A percentile compares a stretch with the other conserved stretches of the same genome.
Conservation (phyloP, 2,329 filamentous ascomycete genomes). For the Xylaria sp. region DNA sequence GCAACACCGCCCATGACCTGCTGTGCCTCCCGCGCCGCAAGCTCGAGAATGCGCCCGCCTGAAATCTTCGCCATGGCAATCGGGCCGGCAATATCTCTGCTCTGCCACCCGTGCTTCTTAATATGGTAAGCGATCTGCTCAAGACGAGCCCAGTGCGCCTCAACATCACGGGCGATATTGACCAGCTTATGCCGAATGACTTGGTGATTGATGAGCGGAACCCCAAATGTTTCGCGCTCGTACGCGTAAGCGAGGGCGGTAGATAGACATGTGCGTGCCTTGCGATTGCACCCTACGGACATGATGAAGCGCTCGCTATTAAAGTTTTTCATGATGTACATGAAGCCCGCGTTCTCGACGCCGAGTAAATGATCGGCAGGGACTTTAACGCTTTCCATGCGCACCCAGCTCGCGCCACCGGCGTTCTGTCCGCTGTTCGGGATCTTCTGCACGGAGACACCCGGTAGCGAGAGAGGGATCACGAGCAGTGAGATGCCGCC, state of each 20-base stretch:
- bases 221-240: slow-evolving; percentile 64
- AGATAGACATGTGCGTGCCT: slow-evolving; percentile 63
- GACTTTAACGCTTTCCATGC: slow-evolving; percentile 63
- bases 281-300: slow-evolving; percentile 63
- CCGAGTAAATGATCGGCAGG: slow-evolving; percentile 64
- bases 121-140: slow-evolving; percentile 67
- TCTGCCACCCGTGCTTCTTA: slow-evolving; percentile 47
- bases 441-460: slow-evolving; percentile 63
- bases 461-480: slow-evolving; percentile 59
- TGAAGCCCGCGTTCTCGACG: slow-evolving; percentile 62
- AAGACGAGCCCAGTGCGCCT: slow-evolving; percentile 66
- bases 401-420: slow-evolving; percentile 68
- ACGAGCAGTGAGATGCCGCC: slow-evolving; percentile 66
- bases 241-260: slow-evolving; percentile 61
- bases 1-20: slow-evolving; percentile 61
- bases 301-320: slow-evolving; percentile 68
- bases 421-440: slow-evolving; percentile 71
- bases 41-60: slow-evolving; percentile 58
- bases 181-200: slow-evolving; percentile 67
- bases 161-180: slow-evolving; percentile 65
- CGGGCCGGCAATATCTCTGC: slow-evolving; percentile 45
- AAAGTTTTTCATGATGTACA: slow-evolving; percentile 55
- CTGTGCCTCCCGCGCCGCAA: slow-evolving; percentile 60
- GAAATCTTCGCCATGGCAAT: slow-evolving; percentile 54
- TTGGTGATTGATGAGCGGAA: slow-evolving; percentile 63